Evolutionary conservation across 202 grass and related monocot genomes (phyloP).

Genomic region (Carex sylvatica): DNA sequence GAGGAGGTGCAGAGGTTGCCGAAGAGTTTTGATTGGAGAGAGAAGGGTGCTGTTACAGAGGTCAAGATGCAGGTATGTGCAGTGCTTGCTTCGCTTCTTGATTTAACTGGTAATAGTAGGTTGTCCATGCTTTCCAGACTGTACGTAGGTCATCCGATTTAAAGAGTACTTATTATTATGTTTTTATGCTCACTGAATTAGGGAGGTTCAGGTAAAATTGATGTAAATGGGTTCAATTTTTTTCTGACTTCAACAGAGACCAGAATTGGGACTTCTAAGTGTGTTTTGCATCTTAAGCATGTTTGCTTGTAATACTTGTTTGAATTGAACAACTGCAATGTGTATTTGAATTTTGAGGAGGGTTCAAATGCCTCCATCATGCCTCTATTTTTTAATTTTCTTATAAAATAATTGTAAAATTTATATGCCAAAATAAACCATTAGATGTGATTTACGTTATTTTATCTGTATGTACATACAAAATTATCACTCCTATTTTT

Average conservation of each 20-base stretch:
- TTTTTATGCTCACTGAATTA: background rate
- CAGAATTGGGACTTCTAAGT: background rate
- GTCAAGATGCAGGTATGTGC: conserved; percentile 44
- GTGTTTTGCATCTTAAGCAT: background rate
- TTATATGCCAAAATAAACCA: too few species aligned
- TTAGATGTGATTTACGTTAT: too few species aligned
- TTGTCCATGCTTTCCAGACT: background rate
- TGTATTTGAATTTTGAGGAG: too few species aligned
- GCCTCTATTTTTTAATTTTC: too few species aligned
- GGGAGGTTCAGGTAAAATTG: background rate
- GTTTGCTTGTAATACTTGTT: background rate
- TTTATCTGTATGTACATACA: too few species aligned
- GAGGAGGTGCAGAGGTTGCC: conserved; percentile 32
- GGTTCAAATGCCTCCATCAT: too few species aligned
- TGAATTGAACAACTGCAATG: background rate
- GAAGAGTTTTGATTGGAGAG: conserved; percentile 45
- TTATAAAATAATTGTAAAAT: too few species aligned
- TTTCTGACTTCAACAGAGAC: background rate
- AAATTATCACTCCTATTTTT: too few species aligned
- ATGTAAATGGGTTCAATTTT: background rate
- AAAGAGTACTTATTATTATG: too few species aligned
- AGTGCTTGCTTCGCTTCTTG: background rate
- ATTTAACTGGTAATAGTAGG: background rate
- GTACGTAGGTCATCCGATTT: background rate
- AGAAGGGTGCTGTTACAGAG: conserved; percentile 41